Evolutionary conservation across 805 yeast species (phyloP).

Genomic region (Barnettozyma botsteinii): DNA sequence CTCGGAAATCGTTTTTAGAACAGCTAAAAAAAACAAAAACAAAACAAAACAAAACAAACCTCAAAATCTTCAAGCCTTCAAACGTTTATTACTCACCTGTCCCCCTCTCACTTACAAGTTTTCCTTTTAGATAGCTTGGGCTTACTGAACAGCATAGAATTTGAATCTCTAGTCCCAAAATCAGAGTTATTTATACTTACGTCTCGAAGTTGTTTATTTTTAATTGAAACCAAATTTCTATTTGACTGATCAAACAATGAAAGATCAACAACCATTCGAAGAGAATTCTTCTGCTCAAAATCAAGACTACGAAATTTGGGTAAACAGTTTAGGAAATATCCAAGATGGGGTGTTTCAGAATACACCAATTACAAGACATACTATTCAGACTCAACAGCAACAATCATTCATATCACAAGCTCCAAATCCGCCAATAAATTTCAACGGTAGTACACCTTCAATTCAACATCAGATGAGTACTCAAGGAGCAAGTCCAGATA

Average conservation of each 20-base stretch:
- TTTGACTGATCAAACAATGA: background rate
- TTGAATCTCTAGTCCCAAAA: too few relatives aligned
- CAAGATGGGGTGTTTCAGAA: conserved; percentile 25
- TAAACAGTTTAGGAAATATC: conserved; percentile 20
- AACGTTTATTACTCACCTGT: background rate
- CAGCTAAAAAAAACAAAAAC: conserved; percentile 2
- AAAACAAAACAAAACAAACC: conserved; percentile 5
- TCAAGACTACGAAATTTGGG: conserved; percentile 26
- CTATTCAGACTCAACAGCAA: conserved; percentile 9
- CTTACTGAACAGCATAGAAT: too few relatives aligned
- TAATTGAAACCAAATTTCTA: too few relatives aligned
- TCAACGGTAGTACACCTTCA: conserved; percentile 1
- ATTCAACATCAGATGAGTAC: conserved; percentile 4
- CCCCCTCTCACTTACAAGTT: background rate
- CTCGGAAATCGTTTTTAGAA: conserved; percentile 2
- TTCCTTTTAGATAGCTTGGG: too few relatives aligned
- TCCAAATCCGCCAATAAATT: conserved; percentile 6
- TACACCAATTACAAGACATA: conserved; percentile 23
- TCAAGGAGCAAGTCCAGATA: conserved; percentile 5
- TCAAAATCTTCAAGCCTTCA: background rate
- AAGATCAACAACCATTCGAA: conserved; percentile 1
- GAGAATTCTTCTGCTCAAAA: conserved; percentile 12
- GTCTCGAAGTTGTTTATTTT: too few relatives aligned
- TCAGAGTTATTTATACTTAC: too few relatives aligned
- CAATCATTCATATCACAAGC: conserved; percentile 5